These are phyloP conservation scores for Malus hybrid DNA, from an alignment of 331 rosid species.

Conservation along the genomic window DNA sequence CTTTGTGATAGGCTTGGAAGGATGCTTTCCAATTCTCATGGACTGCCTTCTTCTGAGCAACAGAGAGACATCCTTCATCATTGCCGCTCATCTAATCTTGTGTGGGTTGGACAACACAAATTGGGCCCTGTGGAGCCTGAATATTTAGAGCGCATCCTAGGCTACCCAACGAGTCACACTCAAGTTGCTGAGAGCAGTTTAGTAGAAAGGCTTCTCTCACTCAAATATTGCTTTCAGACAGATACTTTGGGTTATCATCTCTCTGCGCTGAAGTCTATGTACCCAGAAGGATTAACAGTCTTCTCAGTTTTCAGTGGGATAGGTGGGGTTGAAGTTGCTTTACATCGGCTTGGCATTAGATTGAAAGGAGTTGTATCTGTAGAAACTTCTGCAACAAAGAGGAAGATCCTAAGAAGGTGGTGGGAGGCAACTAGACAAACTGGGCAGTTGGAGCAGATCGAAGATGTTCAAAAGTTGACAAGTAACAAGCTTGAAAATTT, in stretches of 20 bases:
- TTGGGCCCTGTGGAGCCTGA: conserved; percentile 59
- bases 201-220: conserved; percentile 50
- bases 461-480: conserved; percentile 59
- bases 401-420: conserved; percentile 79
- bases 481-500: conserved; percentile 46
- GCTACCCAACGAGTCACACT: conserved; percentile 76
- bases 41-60: conserved; percentile 45
- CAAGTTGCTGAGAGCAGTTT: conserved; percentile 29
- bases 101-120: conserved; percentile 64
- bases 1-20: conserved; percentile 58
- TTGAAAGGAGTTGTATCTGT: conserved; percentile 67
- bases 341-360: conserved; percentile 64
- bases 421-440: conserved; percentile 62
- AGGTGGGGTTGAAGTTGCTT: conserved; percentile 83
- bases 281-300: conserved; percentile 59
- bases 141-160: conserved; percentile 58
- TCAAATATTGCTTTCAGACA: conserved; percentile 70
- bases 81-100: conserved; percentile 54
- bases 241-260: conserved; percentile 74
- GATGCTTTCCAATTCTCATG: conserved; percentile 38
- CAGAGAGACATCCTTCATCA: conserved; percentile 59
- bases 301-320: conserved; percentile 72
- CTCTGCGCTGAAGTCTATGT: conserved; percentile 58
- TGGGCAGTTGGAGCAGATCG: conserved; percentile 68
- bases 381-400: conserved; percentile 54